Evolutionary conservation across 2,329 filamentous ascomycete genomes (phyloP).

Genomic region (Exophiala oligosperma): DNA sequence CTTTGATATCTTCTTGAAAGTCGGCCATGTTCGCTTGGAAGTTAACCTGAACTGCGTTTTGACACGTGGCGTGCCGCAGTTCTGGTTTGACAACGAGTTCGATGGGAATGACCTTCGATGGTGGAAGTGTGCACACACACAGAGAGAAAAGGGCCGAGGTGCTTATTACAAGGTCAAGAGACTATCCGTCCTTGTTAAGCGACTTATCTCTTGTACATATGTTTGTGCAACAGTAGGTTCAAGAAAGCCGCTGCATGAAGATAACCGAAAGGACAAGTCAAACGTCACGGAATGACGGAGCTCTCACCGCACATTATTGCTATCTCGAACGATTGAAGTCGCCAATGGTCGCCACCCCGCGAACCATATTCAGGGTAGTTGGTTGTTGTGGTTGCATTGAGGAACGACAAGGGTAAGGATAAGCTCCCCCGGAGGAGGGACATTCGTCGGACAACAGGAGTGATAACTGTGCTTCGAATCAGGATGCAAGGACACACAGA

Average conservation of each 20-base stretch:
- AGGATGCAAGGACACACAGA: no score
- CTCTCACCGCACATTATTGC: not conserved
- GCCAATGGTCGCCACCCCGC: not conserved
- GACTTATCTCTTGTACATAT: no score
- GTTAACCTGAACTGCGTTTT: not conserved
- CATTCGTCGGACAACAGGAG: no score
- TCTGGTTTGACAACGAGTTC: no score
- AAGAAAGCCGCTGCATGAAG: no score
- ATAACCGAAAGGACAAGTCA: no score
- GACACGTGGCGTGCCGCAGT: not conserved
- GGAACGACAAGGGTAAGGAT: not conserved
- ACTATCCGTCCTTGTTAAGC: not conserved
- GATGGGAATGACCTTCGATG: not conserved
- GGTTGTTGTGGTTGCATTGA: not conserved
- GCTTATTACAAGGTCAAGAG: no score
- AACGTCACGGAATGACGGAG: not conserved
- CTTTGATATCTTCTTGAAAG: constrained; percentile 18
- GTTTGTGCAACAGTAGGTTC: no score
- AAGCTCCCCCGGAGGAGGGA: not conserved
- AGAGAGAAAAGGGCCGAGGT: not conserved
- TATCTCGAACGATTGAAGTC: not conserved
- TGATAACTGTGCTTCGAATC: no score
- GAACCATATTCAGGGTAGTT: not conserved
- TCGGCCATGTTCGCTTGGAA: constrained; percentile 11
- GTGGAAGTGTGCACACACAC: not conserved